Conservation (phyloP, 2,329 filamentous ascomycete genomes). For the Albifimbria verrucaria region DNA sequence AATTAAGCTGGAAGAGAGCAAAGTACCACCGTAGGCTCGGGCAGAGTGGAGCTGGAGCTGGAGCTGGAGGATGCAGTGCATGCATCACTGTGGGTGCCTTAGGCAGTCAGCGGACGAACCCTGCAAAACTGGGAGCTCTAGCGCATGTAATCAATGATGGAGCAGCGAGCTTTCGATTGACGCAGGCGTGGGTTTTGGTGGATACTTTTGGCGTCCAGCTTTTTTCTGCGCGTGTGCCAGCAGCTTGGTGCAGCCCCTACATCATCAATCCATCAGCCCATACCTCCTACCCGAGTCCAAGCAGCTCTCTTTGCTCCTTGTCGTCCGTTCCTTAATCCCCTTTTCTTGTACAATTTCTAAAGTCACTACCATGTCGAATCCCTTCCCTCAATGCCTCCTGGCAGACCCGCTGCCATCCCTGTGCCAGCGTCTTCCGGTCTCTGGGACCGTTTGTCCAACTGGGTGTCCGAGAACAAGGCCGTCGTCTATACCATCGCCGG, state of each 20-base stretch:
- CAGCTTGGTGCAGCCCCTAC: conserved; percentile 29
- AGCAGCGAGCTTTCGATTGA: not conserved
- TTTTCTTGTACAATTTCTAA: conserved; percentile 11
- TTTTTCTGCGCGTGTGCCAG: conserved; percentile 28
- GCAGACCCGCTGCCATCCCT: conserved; percentile 41
- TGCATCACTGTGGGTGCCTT: not conserved
- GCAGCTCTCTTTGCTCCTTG: not conserved
- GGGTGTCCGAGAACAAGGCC: conserved; percentile 94
- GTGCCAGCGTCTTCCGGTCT: conserved; percentile 63
- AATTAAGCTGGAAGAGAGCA: too few relatives aligned
- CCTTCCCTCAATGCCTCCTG: conserved; percentile 47
- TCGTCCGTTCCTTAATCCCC: conserved; percentile 9
- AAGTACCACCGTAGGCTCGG: too few relatives aligned
- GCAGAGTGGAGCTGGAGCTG: too few relatives aligned
- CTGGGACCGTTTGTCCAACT: conserved; percentile 86
- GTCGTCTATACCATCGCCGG: conserved; percentile 95
- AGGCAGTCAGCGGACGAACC: too few relatives aligned
- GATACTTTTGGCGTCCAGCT: conserved; percentile 14
- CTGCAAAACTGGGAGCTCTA: too few relatives aligned
- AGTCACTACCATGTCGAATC: conserved; percentile 37
- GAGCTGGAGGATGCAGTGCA: too few relatives aligned
- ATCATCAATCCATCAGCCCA: conserved; percentile 27
- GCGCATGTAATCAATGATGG: not conserved
- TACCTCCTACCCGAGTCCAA: too few relatives aligned
- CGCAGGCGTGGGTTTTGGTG: conserved; percentile 4